Base-by-base conservation (phyloP, 176 grass and related monocot species). In the Neostapfia colusana region DNA sequence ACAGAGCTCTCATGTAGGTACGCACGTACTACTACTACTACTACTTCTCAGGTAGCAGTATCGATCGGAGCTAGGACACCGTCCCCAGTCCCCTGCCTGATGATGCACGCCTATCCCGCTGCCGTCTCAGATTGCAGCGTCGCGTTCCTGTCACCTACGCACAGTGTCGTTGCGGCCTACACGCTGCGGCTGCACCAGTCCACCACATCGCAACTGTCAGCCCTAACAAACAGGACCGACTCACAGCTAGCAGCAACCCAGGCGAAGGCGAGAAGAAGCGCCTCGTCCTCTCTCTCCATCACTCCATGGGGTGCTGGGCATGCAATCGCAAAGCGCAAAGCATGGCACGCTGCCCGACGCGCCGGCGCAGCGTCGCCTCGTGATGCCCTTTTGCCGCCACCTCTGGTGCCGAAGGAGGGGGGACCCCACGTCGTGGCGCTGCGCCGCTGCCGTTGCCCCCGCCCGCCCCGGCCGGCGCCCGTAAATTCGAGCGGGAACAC, bases 321-420 rank as follows among this genome's bases (percentile, higher is more conserved):
- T 63, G 61, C 59, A 63, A 63, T 8, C 27, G 57, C 56, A 59
- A 62, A 58, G 55, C 55, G 55, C 55, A 26, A 25, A 26, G 10
- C 59, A 8, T 8, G 14, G 20, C 79, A 18, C 79, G 34, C 39
- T 39, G 16, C 63, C 55, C 64, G 51, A 49, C 4, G 63, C 63
- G 6, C 17, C 64, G 17, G 54, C 1, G 66, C 44, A 39, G 75
- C 46, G 83, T 23, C 62, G 41, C 23, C 61, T 74, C 40, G 70
- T 51, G 83, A 80, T 53, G 69, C 35, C 18, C 70, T 74, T 85
- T 61, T 25, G 69, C 70, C 76, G 76, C 48, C 75, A 56, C 26
- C 75, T 20, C 68, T 26, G 63, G 38, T 40, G 31, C 31, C 31
- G 31, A 31, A 31, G 31, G 1, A 31, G 31, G 31, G 31, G 31